A percentile compares a stretch with the other conserved stretches of the same genome.
Conservation (phyloP, 352 stramenopile genomes). For the Phytophthora aleatoria region DNA sequence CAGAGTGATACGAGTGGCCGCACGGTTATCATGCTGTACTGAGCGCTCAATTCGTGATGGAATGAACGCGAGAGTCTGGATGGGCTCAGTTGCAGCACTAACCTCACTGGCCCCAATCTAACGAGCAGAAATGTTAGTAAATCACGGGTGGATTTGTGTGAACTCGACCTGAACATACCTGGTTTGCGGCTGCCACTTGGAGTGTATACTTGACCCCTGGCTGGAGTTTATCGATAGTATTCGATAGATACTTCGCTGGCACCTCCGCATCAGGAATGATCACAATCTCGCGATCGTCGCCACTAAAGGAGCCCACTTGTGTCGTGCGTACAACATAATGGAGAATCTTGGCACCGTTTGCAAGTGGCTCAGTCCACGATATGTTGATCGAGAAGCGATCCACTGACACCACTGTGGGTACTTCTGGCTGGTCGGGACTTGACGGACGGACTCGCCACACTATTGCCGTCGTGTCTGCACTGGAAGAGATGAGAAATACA, state of each 20-base stretch:
- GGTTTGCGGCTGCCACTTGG: slow-evolving; percentile 58
- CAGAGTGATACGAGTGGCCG: slow-evolving; percentile 48
- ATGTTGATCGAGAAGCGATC: slow-evolving; percentile 60
- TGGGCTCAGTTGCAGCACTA: slow-evolving; percentile 42
- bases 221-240: slow-evolving; percentile 49
- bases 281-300: slow-evolving; percentile 34
- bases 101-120: slow-evolving; percentile 60
- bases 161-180: slow-evolving; percentile 25
- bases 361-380: slow-evolving; percentile 52
- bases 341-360: slow-evolving; percentile 58
- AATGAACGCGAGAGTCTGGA: slow-evolving; percentile 69
- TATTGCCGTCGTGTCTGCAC: slow-evolving; percentile 56
- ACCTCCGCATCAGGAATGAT: slow-evolving; percentile 41
- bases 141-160: not conserved
- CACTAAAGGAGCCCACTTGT: slow-evolving; percentile 41
- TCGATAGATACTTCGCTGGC: slow-evolving; percentile 46
- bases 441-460: slow-evolving; percentile 58
- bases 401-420: slow-evolving; percentile 30
- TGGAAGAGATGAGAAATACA: slow-evolving; percentile 56
- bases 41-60: slow-evolving; percentile 53
- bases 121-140: slow-evolving; percentile 5
- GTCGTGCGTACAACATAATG: slow-evolving; percentile 56
- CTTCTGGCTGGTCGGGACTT: slow-evolving; percentile 43
- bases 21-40: slow-evolving; percentile 39
- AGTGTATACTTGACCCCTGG: slow-evolving; percentile 62